Conservation (phyloP, 78 protist species). For the Pigoraptor vietnamica region DNA sequence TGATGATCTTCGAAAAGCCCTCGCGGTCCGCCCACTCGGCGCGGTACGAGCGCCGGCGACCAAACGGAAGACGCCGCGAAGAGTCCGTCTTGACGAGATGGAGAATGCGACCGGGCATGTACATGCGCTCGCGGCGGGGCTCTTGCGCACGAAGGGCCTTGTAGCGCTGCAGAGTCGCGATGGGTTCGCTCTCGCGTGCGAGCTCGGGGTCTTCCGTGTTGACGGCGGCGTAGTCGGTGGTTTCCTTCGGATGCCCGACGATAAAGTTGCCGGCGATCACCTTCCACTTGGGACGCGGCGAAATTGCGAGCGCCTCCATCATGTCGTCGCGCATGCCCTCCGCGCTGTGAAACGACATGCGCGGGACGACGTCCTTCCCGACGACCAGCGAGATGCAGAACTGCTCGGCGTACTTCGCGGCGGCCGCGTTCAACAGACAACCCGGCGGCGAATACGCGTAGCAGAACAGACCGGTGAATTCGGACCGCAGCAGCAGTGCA, state of each 20-base stretch:
- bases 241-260: background rate
- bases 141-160: background rate
- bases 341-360: background rate
- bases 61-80: background rate
- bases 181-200: background rate
- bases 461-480: background rate
- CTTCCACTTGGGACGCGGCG: background rate
- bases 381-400: background rate
- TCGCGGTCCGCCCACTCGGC: background rate
- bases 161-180: background rate
- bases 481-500: background rate
- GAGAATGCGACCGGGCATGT: background rate
- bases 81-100: constrained; percentile 3
- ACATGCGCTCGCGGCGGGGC: background rate
- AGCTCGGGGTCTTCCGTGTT: background rate
- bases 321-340: background rate
- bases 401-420: background rate
- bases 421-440: background rate
- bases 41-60: background rate
- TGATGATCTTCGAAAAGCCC: background rate
- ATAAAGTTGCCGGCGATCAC: background rate
- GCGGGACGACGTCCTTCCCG: constrained; percentile 21
- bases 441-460: constrained; percentile 17
- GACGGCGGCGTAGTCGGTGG: background rate
- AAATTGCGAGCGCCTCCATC: background rate